Evolutionary conservation across 306 rosid genomes (phyloP), one percentile per base, ranked within the genome.

Genomic region (Prunus armeniaca): DNA sequence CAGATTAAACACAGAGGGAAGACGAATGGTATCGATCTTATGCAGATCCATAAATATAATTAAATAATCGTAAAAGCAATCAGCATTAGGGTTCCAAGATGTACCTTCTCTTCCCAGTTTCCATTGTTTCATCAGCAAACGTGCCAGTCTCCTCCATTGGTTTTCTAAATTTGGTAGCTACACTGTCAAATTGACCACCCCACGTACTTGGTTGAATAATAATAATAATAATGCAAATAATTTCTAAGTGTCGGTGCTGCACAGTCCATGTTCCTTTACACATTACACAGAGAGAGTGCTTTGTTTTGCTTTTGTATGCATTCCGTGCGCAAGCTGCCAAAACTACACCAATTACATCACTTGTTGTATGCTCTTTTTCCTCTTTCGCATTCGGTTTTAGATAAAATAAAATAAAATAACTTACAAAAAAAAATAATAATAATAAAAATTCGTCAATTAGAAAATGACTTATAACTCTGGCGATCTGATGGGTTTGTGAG

Each of bases 121-220:
- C 76, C 55, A 56, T 4, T 13, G 55, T 34, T 71, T 55, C 18
- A 56, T 55, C 18, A 56, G 66, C 32, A 38, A 57, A 41, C 56
- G 76, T 57, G 76, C 54, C 54, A 57, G 66, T 43, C 55, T 17
- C 41, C 55, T 17, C 41, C 43, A 58, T 73, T 25, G 76, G 45
- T 43, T 57, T 46, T 22, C 57, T 27, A 43, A 58, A 58, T 38
- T 58, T 45, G 67, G 56, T 10, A 41, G 66, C 25, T 47, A 22
- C 67, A 73, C 38, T 34, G 76, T 28, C 65, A 71, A 55, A 34
- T 56, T 56, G 76, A 72, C 76, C 76, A 56, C 46, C 6, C 76
- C 3, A 73, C 27, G 51, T 20, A 22, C 76, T 32, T 14, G 15
- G 13, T 45, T n/a, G 18, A 55, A 38, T 25, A 32, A 70, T 51